A percentile compares a stretch with the other conserved stretches of the same genome.
Evolutionary conservation across 345 rosid species (phyloP).

Genomic region (Pistacia vera): DNA sequence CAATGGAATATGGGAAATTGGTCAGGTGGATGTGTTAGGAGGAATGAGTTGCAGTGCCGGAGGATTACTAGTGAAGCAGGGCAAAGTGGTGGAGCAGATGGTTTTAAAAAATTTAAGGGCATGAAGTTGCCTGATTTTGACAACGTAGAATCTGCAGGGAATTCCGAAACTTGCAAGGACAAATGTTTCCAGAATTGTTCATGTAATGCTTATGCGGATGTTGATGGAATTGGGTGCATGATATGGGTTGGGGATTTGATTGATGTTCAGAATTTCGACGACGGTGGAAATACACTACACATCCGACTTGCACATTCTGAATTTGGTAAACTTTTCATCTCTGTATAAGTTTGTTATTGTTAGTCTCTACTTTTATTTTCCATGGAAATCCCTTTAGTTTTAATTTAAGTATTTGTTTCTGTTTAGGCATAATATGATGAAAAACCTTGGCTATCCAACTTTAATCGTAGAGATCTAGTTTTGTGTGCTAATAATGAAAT

Average conservation of each 20-base stretch:
- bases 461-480: background rate
- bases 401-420: background rate
- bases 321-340: slow-evolving; percentile 35
- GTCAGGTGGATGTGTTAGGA: slow-evolving; percentile 48
- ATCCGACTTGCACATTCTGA: slow-evolving; percentile 66
- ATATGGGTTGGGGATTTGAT: slow-evolving; percentile 56
- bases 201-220: slow-evolving; percentile 54
- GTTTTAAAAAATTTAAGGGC: slow-evolving; percentile 25
- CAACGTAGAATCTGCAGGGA: background rate
- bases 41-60: slow-evolving; percentile 30
- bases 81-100: slow-evolving; percentile 23
- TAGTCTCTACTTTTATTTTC: slow-evolving; percentile 7
- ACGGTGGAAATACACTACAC: slow-evolving; percentile 37
- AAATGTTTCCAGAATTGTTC: slow-evolving; percentile 54
- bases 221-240: slow-evolving; percentile 56
- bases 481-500: background rate
- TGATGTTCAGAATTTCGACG: slow-evolving; percentile 46
- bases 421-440: no score
- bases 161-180: background rate
- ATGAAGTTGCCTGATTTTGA: slow-evolving; percentile 48
- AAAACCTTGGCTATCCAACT: no score
- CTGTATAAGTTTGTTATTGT: background rate
- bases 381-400: background rate
- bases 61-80: slow-evolving; percentile 10
- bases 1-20: slow-evolving; percentile 37